A percentile compares a stretch with the other conserved stretches of the same genome.
Conservation (phyloP, 2,329 filamentous ascomycete species). For the Sarocladium oryzae region DNA sequence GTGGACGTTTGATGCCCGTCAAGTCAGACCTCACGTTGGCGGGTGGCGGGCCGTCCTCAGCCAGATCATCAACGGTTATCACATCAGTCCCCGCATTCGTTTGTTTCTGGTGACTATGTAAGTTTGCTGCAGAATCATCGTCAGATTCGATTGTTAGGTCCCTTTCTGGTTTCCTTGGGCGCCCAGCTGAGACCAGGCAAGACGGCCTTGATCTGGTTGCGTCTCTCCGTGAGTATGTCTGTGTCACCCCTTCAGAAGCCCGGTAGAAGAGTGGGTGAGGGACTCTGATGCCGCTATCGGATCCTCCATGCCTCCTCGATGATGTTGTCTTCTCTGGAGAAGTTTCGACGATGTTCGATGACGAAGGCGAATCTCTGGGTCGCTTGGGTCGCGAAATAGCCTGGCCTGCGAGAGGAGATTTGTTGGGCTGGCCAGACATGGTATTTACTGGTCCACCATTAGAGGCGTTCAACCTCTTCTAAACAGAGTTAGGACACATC, state of each 20-base stretch:
- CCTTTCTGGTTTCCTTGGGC: not conserved
- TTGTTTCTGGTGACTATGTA: not conserved
- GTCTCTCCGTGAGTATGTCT: too few relatives aligned
- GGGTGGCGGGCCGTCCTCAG: constrained; percentile 13
- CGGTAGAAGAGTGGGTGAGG: too few relatives aligned
- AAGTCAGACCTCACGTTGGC: constrained; percentile 19
- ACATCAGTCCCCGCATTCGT: constrained; percentile 19
- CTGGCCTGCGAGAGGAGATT: not conserved
- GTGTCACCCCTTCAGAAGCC: too few relatives aligned
- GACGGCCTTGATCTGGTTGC: too few relatives aligned
- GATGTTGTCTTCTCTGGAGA: not conserved
- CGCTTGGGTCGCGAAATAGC: not conserved
- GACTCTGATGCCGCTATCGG: not conserved
- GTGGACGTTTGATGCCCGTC: not conserved
- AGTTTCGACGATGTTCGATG: not conserved
- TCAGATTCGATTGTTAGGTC: not conserved
- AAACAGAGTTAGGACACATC: not conserved
- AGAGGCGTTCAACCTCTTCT: constrained; percentile 9
- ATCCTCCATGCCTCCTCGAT: not conserved
- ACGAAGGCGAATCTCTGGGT: not conserved
- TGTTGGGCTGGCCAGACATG: not conserved
- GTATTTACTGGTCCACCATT: constrained; percentile 5
- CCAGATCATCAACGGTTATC: constrained; percentile 11
- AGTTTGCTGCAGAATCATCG: not conserved
- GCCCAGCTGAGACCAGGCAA: too few relatives aligned